Base-by-base conservation (phyloP, 2,329 filamentous ascomycete species). In the Nannizzia gypsea region DNA sequence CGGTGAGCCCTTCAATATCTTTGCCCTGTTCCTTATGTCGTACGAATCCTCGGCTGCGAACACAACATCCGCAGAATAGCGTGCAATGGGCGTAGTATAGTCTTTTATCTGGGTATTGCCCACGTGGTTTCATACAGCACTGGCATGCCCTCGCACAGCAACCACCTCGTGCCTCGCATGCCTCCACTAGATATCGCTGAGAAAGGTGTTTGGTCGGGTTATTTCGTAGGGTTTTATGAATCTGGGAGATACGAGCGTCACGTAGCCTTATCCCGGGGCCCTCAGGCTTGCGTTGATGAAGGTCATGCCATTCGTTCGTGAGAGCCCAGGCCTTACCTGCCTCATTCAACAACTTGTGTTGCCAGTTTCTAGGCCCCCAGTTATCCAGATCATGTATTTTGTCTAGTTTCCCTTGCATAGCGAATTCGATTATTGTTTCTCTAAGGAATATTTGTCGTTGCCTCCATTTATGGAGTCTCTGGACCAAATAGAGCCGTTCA, bases 61-160 rank as follows among this genome's bases (percentile, higher is more conserved):
- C 36, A 46, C 58, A 59, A 34, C 58, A 59, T 17, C 50, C 48
- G 22, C 58, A 59, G 8, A 24, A 28, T 3, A 17, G 22, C 15
- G 58, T 59, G 50, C 58, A 59, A 48, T 59, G 58, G n/a, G 48
- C 42, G 15, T 56, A 59, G 31, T 56, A 56, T 17, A 56, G 22
- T 24, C 34, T 59, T 28, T 54, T 42, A 36, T 59, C 22, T 2
- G 58, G 24, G 9, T 20, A 44, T 40, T 54, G 20, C 4, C 36
- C 50, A 26, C 58, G 48, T 5, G 48, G 50, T 31, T 17, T 55
- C 11, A 44, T 40, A 38, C 58, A 59, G 26, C 50, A 59, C n/a
- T 42, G 9, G 24, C 58, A 59, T n/a, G 6, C 58, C 15, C 58
- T 44, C 28, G 8, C 15, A 46, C 50, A 59, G 13, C 58, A 59